Evolutionary conservation across 345 rosid species (phyloP), one percentile per base, ranked within the genome.

Genomic region (Mallotus nudiflorus): DNA sequence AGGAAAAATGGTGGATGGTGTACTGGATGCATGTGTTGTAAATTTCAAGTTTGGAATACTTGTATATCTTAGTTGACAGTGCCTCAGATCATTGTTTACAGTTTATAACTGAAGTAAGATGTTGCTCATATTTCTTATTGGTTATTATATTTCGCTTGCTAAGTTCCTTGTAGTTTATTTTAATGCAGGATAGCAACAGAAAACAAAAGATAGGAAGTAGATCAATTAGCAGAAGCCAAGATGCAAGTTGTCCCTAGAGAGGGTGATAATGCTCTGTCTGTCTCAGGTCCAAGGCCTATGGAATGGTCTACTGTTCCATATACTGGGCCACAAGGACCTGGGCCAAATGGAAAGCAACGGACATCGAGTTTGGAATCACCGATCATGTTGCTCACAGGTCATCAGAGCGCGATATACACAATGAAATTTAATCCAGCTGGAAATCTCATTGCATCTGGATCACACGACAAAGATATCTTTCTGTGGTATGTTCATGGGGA

Each of bases 401-500:
- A 95, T 77, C 92, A 83, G 35, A 92, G 99, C 50, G 88, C 97
- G 45, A 56, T 92, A 24, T 95, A 92, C 60, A 92, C 99, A 45
- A 73, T 95, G 91, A 95, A 95, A 81, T 88, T 95, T 75, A 95
- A 95, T 65, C 97, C 98, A 44, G 72, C 94, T 19, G 99, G 98
- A 31, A 86, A 82, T 27, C 77, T 95, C 19, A 74, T 95, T 57
- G 98, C 99, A 22, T 95, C 98, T 44, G 99, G 99, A 45, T 95
- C 99, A 2, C 99, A 95, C 8, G 99, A 95, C 77, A 86, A 82
- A 63, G 99, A 95, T 70, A 95, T 95, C 49, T 92, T 92, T 72
- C 87, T 95, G 7, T 92, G 99, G 99, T 64, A 85, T 49, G 89
- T 90, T 62, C 91, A 89, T 35, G 98, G 97, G 5, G 97, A 95